Conservation (phyloP, 1,284 basidiomycete species). For the Entoloma clypeatum region DNA sequence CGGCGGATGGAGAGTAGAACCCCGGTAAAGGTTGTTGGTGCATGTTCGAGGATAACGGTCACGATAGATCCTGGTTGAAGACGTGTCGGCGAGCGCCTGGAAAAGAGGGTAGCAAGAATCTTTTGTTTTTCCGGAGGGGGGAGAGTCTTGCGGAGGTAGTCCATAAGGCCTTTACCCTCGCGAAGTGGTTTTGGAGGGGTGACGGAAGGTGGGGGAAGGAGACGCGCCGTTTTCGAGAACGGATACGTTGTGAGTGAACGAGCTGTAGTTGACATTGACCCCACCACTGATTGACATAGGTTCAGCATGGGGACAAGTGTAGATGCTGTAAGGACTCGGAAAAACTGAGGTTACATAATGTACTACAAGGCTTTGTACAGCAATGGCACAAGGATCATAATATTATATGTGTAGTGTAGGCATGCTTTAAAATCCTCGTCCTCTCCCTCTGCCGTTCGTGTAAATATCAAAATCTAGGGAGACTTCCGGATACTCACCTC, state of each 20-base stretch:
- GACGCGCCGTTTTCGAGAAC: constrained; percentile 68
- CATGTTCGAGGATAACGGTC: constrained; percentile 67
- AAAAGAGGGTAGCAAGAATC: constrained; percentile 68
- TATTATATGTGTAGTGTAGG: constrained; percentile 17
- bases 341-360: too few relatives aligned
- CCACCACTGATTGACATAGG: constrained; percentile 28
- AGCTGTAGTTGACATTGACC: constrained; percentile 43
- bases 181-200: constrained; percentile 45
- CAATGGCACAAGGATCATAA: constrained; percentile 11
- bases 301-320: constrained; percentile 27
- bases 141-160: constrained; percentile 65
- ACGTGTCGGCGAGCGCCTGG: constrained; percentile 60
- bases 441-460: constrained; percentile 51
- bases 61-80: constrained; percentile 80
- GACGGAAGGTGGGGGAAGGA: constrained; percentile 44
- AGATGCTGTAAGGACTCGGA: too few relatives aligned
- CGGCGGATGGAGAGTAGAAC: constrained; percentile 79
- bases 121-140: constrained; percentile 64
- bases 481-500: constrained; percentile 50
- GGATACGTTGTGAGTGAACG: constrained; percentile 52
- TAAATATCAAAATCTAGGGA: constrained; percentile 4
- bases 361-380: constrained; percentile 17
- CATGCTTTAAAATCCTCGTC: constrained; percentile 56
- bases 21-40: constrained; percentile 79
- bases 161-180: constrained; percentile 77